phyloP scores from a whole-genome alignment of 1,284 basidiomycete species.

The Pyrrhoderma lamaoense region DNA sequence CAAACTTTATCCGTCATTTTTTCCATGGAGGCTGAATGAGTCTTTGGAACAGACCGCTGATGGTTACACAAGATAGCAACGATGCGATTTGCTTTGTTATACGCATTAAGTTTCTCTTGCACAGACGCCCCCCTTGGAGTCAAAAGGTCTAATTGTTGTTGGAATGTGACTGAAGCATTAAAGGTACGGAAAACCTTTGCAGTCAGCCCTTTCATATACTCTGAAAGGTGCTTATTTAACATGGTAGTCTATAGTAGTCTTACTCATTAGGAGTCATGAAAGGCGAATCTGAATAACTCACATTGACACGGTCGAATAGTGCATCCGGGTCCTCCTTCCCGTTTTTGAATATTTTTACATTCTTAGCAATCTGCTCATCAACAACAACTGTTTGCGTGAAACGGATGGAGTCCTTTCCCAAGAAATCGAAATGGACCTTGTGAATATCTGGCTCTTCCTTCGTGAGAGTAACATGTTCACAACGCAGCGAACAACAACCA shows the following conservation, averaged over 20 bases:
- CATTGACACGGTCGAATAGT: constrained; percentile 89
- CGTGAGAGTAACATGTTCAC: constrained; percentile 88
- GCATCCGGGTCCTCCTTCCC: constrained; percentile 86
- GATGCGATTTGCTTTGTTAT: constrained; percentile 91
- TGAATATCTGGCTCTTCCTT: constrained; percentile 72
- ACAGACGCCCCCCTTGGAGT: constrained; percentile 64
- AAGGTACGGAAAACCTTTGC: constrained; percentile 99
- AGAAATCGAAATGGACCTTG: constrained; percentile 68
- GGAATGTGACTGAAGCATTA: constrained; percentile 94
- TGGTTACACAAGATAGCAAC: constrained; percentile 98
- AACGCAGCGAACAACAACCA: constrained; percentile 92
- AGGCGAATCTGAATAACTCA: constrained; percentile 42
- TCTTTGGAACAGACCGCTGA: constrained; percentile 89
- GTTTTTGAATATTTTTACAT: constrained; percentile 84
- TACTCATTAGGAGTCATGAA: too few relatives aligned
- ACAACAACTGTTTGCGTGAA: constrained; percentile 89
- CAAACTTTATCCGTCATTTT: constrained; percentile 84
- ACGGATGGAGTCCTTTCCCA: constrained; percentile 96
- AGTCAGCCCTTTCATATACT: constrained; percentile 93
- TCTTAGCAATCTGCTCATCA: constrained; percentile 85
- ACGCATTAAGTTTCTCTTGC: constrained; percentile 90
- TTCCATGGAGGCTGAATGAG: constrained; percentile 85
- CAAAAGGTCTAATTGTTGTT: constrained; percentile 74
- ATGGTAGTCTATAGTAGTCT: constrained; percentile 52
- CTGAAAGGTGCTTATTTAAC: constrained; percentile 85